These are phyloP conservation scores for Bocquillonia castaneifolia DNA, from an alignment of 441 rosid species.

Conservation along the genomic window DNA sequence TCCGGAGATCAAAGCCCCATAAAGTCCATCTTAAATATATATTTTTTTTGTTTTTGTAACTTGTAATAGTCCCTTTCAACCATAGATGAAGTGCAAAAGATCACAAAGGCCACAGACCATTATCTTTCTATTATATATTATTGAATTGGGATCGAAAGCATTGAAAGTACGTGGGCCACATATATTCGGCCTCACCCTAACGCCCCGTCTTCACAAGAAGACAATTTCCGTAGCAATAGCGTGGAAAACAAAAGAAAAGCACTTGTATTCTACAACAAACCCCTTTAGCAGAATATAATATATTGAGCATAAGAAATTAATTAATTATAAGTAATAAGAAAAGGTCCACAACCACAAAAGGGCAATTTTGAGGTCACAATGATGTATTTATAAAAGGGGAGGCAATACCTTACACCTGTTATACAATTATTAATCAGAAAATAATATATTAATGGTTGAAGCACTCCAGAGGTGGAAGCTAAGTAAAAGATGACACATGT, in stretches of 20 bases:
- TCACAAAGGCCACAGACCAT: not conserved
- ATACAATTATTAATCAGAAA: not conserved
- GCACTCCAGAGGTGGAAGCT: conserved; percentile 14
- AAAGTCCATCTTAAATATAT: no score
- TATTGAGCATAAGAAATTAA: no score
- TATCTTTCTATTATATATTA: not conserved
- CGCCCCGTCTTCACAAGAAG: not conserved
- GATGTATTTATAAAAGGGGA: not conserved
- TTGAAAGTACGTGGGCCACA: not conserved
- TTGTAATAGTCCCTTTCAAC: not conserved
- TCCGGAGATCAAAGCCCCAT: no score
- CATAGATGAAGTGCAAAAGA: not conserved
- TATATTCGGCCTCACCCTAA: not conserved
- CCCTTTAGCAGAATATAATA: no score
- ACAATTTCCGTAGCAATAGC: not conserved
- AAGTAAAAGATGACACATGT: conserved; percentile 16
- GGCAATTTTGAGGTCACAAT: not conserved
- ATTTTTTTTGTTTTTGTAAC: not conserved
- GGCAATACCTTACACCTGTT: conserved; percentile 11
- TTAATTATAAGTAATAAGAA: not conserved
- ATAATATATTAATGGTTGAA: not conserved
- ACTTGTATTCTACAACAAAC: not conserved
- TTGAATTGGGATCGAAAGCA: not conserved
- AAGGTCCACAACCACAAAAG: not conserved
- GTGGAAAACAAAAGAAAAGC: not conserved